A percentile compares a stretch with the other conserved stretches of the same genome.
These are phyloP conservation scores for Acidiella bohemica DNA, from an alignment of 495 filamentous ascomycete species.

Conservation along the genomic window DNA sequence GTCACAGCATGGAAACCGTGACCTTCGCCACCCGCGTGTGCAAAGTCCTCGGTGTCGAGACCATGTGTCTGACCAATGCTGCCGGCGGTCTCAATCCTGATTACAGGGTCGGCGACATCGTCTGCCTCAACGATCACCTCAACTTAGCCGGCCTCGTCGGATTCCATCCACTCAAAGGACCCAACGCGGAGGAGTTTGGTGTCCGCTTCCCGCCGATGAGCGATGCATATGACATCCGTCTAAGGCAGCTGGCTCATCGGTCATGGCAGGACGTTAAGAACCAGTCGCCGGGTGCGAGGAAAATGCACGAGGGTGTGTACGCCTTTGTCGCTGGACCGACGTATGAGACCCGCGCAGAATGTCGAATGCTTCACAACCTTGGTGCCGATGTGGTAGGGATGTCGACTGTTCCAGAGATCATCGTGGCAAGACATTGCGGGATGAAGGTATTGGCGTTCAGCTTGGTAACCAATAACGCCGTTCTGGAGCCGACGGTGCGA, in stretches of 20 bases:
- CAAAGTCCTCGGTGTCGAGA: conserved; percentile 51
- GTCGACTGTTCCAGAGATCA: conserved; percentile 67
- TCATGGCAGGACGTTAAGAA: conserved; percentile 41
- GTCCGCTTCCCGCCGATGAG: conserved; percentile 58
- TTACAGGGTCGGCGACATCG: conserved; percentile 59
- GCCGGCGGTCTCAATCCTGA: conserved; percentile 58
- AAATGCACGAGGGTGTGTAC: conserved; percentile 61
- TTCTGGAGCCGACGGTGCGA: conserved; percentile 47
- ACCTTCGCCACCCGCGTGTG: conserved; percentile 62
- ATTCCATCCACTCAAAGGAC: conserved; percentile 55
- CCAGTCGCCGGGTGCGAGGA: conserved; percentile 31
- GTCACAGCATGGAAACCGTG: conserved; percentile 52
- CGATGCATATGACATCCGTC: conserved; percentile 61
- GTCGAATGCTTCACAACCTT: conserved; percentile 51
- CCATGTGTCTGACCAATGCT: conserved; percentile 61
- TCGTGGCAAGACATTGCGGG: conserved; percentile 57
- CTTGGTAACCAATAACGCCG: conserved; percentile 61
- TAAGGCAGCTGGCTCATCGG: conserved; percentile 46
- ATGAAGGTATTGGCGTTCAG: conserved; percentile 61
- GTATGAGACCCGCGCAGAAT: conserved; percentile 67
- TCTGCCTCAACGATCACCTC: conserved; percentile 62
- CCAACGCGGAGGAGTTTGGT: conserved; percentile 55
- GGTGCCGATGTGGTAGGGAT: conserved; percentile 67
- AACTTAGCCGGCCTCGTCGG: conserved; percentile 62
- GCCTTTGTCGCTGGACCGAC: conserved; percentile 61